These are phyloP conservation scores for Sporobolomyces pararoseus DNA, from an alignment of 768 basidiomycete species.

Conservation along the genomic window DNA sequence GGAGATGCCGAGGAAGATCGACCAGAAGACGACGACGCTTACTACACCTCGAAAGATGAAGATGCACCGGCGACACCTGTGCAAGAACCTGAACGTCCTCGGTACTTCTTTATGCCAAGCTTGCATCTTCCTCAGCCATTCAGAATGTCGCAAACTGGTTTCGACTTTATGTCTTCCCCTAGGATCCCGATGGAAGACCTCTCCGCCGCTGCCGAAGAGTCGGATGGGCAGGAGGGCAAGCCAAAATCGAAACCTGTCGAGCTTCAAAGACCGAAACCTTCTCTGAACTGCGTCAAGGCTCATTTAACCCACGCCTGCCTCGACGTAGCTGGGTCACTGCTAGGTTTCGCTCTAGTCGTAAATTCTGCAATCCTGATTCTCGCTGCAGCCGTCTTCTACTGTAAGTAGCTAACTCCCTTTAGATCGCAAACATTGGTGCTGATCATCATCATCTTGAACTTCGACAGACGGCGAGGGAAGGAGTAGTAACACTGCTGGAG, in stretches of 20 bases:
- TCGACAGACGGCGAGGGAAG: constrained; percentile 51
- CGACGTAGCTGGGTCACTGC: constrained; percentile 62
- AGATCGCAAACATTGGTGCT: no score
- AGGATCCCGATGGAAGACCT: constrained; percentile 17
- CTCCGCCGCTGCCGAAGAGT: background rate
- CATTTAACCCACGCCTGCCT: constrained; percentile 65
- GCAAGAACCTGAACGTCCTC: background rate
- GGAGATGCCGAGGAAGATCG: constrained; percentile 44
- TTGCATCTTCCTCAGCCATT: constrained; percentile 42
- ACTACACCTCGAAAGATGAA: constrained; percentile 6
- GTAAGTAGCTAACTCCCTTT: no score
- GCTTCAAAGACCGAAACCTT: constrained; percentile 55
- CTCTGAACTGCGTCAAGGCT: constrained; percentile 53
- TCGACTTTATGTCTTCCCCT: constrained; percentile 10
- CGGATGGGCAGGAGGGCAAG: background rate
- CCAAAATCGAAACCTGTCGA: background rate
- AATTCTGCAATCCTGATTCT: constrained; percentile 57
- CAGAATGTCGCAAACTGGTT: constrained; percentile 13
- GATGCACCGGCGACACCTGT: background rate
- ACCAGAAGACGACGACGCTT: constrained; percentile 38
- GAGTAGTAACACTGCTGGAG: constrained; percentile 4
- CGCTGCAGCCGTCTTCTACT: constrained; percentile 73
- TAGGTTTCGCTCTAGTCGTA: constrained; percentile 81
- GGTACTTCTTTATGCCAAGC: background rate
- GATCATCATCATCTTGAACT: no score